Base-by-base conservation (phyloP, 495 filamentous ascomycete genomes). In the Hyaloscypha bicolor region DNA sequence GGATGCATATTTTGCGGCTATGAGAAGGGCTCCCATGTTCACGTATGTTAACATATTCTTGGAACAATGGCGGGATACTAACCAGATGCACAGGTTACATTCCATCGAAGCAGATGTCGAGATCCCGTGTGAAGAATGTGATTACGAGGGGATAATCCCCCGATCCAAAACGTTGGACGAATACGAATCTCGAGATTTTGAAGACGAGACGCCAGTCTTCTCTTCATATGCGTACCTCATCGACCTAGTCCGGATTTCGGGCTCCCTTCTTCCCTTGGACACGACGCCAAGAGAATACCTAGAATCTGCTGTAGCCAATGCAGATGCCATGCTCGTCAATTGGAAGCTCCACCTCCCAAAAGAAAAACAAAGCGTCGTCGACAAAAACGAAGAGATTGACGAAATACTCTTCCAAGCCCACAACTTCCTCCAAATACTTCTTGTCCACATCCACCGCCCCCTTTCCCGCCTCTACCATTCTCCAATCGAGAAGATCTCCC, bases 391-490 rank as follows among this genome's bases (percentile, higher is more conserved):
- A 19, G 79, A 83, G 16, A 82, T 90, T 6, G 90, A 93, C 65
- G 86, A 91, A 74, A 83, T 93, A 72, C 85, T 93, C 70, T 92
- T 92, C 76, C 88, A 91, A 71, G 88, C 88, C n/a, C 85, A 86
- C 62, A 87, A 87, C 82, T 78, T 86, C 21, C 74, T 85, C 22
- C 82, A 85, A 72, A 80, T 74, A 14, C 66, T 72, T 4, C 80
- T 81, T 12, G 86, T 88, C 55, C 81, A 85, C 64, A 82, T 91
- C 63, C 86, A 91, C 68, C 85, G 86, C 9, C 82, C 87, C 22
- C 83, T 82, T 9, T 80, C 79, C 9, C 70, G 74, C 25, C 71
- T 81, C 19, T 75, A 75, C 9, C 72, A 79, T n/a, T 71, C 74
- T 31, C 57, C 71, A 6, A 76, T 79, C 25, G 76, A 78, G 67